Evolutionary conservation across 164 flowering plant genomes (phyloP).

Genomic region (Aristolochia contorta): DNA sequence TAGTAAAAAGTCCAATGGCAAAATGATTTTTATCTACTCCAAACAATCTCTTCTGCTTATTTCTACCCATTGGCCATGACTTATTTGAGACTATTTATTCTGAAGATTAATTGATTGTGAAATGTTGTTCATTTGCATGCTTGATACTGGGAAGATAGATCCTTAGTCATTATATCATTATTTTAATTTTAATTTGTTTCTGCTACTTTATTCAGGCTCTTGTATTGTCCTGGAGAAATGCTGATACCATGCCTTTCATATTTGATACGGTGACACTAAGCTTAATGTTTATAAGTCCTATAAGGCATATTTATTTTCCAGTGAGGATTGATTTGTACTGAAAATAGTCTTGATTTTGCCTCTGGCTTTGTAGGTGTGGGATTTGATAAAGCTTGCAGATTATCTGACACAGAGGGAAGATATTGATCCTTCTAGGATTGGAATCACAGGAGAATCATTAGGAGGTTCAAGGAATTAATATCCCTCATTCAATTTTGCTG

Average conservation of each 20-base stretch:
- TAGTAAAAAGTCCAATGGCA: too few species aligned
- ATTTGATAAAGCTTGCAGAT: conserved; percentile 86
- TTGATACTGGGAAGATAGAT: too few species aligned
- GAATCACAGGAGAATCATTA: conserved; percentile 94
- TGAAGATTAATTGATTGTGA: too few species aligned
- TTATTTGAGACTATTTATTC: too few species aligned
- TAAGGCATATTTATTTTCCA: not conserved
- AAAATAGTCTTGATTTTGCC: not conserved
- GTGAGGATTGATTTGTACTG: not conserved
- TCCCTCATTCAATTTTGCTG: not conserved
- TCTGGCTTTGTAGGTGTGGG: conserved; percentile 52
- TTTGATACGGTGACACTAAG: conserved; percentile 65
- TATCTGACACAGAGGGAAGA: conserved; percentile 76
- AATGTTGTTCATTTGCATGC: too few species aligned
- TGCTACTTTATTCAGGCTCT: conserved; percentile 56
- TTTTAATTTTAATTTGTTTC: too few species aligned
- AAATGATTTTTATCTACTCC: too few species aligned
- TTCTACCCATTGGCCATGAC: too few species aligned
- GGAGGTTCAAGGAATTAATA: conserved; percentile 54
- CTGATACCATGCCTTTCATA: conserved; percentile 93
- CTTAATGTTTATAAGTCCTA: not conserved
- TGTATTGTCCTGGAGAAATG: conserved; percentile 71
- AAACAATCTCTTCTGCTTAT: too few species aligned
- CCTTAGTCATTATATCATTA: too few species aligned
- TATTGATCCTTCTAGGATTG: conserved; percentile 67